phyloP scores from a whole-genome alignment of 371 early-diverging fungal species.

The Actinomortierella ambigua region DNA sequence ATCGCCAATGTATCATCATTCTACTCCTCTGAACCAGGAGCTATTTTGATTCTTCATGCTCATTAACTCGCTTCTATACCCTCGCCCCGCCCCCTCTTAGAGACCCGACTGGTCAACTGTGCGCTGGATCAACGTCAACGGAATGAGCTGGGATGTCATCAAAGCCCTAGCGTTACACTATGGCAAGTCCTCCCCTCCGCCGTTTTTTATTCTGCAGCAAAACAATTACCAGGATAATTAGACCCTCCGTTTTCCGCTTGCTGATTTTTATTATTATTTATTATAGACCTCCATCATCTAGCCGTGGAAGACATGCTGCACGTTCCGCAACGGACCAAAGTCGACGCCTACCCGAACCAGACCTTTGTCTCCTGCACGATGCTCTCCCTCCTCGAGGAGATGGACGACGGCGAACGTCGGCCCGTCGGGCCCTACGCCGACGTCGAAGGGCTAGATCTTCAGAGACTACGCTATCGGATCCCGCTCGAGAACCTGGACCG shows the following conservation, averaged over 20 bases:
- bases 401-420: conserved; percentile 17
- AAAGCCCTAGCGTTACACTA: conserved; percentile 44
- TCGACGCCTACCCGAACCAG: conserved; percentile 43
- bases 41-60: too few relatives aligned
- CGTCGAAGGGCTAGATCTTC: conserved; percentile 23
- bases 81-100: conserved; percentile 4
- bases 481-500: conserved; percentile 30
- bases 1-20: not conserved
- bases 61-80: not conserved
- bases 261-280: too few relatives aligned
- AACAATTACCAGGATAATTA: too few relatives aligned
- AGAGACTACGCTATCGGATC: conserved; percentile 18
- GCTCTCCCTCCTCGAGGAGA: conserved; percentile 31
- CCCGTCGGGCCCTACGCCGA: conserved; percentile 17
- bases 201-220: too few relatives aligned
- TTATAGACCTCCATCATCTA: conserved; percentile 55
- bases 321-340: conserved; percentile 48
- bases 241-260: too few relatives aligned
- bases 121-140: conserved; percentile 57
- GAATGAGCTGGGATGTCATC: conserved; percentile 55
- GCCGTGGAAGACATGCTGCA: conserved; percentile 53
- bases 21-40: too few relatives aligned
- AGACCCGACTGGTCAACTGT: conserved; percentile 48
- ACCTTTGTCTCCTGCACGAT: conserved; percentile 44
- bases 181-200: conserved; percentile 40